These are phyloP conservation scores for Chenopodium suecicum DNA, from an alignment of 148 eudicot genomes.

Conservation along the genomic window DNA sequence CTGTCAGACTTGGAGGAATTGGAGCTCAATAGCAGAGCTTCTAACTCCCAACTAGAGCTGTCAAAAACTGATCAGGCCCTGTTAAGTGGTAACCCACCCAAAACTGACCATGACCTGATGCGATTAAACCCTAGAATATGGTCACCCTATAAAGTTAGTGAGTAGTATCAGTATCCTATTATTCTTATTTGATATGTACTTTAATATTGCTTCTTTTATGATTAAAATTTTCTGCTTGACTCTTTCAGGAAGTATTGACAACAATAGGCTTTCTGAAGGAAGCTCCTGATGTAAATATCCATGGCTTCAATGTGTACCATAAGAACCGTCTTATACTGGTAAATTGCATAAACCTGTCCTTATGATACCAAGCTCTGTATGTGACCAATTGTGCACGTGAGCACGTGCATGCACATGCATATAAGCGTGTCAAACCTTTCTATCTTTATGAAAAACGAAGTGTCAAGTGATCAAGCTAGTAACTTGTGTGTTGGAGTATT, in stretches of 20 bases:
- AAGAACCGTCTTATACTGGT: constrained; percentile 95
- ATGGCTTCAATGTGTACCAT: constrained; percentile 93
- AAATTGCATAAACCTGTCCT: constrained; percentile 1
- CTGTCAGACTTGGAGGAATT: not conserved
- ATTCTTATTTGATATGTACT: not conserved
- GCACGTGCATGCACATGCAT: not conserved
- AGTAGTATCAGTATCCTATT: no score
- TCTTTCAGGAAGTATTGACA: constrained; percentile 70
- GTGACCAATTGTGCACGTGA: not conserved
- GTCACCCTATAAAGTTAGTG: not conserved
- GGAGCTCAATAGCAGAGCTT: not conserved
- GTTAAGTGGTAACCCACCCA: not conserved
- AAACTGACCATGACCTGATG: not conserved
- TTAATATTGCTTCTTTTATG: not conserved
- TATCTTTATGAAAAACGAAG: not conserved
- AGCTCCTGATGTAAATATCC: constrained; percentile 79
- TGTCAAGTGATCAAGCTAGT: not conserved
- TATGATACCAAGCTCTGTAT: not conserved
- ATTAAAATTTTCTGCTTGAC: constrained; percentile 7
- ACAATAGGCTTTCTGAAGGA: constrained; percentile 93
- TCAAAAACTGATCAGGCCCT: not conserved
- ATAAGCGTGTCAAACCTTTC: not conserved
- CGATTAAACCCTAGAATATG: not conserved
- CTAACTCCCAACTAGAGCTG: not conserved
- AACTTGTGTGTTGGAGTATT: not conserved